These are phyloP conservation scores for Linnemannia elongata DNA, from an alignment of 192 early-diverging fungal genomes.

Conservation along the genomic window DNA sequence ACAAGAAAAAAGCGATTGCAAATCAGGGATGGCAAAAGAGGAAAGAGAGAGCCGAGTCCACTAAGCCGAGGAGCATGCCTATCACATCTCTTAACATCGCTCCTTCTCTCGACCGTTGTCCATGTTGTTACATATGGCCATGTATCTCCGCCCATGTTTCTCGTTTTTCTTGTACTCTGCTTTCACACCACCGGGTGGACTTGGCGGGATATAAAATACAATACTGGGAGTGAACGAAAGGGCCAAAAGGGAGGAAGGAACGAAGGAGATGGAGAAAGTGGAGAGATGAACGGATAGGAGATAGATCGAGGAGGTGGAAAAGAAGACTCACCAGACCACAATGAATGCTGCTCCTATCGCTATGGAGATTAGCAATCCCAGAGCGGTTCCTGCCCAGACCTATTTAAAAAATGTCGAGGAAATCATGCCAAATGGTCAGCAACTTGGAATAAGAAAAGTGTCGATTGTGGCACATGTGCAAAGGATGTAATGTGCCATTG, in stretches of 20 bases:
- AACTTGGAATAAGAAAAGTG: too few species aligned
- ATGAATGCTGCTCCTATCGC: slow-evolving; percentile 84
- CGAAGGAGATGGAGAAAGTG: background rate
- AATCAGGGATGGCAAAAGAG: background rate
- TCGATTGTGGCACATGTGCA: too few species aligned
- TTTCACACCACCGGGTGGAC: background rate
- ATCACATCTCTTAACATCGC: background rate
- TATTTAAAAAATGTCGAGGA: slow-evolving; percentile 58
- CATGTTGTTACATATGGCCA: background rate
- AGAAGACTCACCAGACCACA: slow-evolving; percentile 76
- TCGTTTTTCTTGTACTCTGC: background rate
- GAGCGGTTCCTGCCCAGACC: slow-evolving; percentile 79
- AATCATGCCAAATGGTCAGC: too few species aligned
- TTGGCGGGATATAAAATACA: background rate
- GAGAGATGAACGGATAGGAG: too few species aligned
- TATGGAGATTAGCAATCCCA: slow-evolving; percentile 76
- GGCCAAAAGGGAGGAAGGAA: background rate
- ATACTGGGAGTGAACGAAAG: background rate
- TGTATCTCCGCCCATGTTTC: slow-evolving; percentile 1
- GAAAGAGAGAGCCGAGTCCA: background rate
- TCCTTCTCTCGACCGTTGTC: background rate
- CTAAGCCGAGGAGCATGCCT: background rate
- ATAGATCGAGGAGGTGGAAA: background rate
- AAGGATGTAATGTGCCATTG: slow-evolving; percentile 39
- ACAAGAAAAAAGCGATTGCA: slow-evolving; percentile 9